Base-by-base conservation (phyloP, 352 stramenopile species). In the Globisporangium sylvaticum region DNA sequence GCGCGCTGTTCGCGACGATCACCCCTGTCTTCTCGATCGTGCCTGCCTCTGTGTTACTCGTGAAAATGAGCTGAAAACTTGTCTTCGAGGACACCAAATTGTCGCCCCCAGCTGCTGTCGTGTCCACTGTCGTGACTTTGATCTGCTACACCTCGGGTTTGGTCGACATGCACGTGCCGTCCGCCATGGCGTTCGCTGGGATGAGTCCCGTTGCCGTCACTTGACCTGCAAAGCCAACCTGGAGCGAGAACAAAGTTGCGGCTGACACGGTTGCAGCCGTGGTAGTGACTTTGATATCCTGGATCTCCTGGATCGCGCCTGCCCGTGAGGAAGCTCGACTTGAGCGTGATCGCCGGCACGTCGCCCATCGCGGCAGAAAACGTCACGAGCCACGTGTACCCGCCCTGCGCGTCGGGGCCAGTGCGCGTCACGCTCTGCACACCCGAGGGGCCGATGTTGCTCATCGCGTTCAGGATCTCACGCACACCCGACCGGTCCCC, bases 351-450 rank as follows among this genome's bases (percentile, higher is more conserved):
- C 58, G 78, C 59, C 5, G 84, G 85, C 18, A 87, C 70, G 61
- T 95, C 73, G 7, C 83, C 80, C 81, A 95, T 89, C 6, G 73
- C 58, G 3, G 75, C 65, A 3, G 70, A 77, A 42, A 98, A 98
- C 15, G 76, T 92, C 37, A 99, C 76, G n/a, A 75, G 90, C 94
- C 95, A 98, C 55, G 83, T 96, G 79, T 96, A 97, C 5, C 93
- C 94, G 48, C 89, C 89, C 64, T 97, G 81, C 3, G 83, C 72
- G 66, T 97, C 89, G 1, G 86, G 77, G 5, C 66, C 68, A n/a
- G 78, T 76, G 42, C 91, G 80, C 24, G 78, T 67, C 25, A 97
- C 88, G 24, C 48, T 76, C 53, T 89, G 74, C 1, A 94, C 75
- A 37, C 84, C 84, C 15, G 50, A 63, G 0, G 79, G 57, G 14